A percentile compares a stretch with the other conserved stretches of the same genome.
phyloP scores from a whole-genome alignment of 192 early-diverging fungal genomes.

The Haplosporangium gracile region DNA sequence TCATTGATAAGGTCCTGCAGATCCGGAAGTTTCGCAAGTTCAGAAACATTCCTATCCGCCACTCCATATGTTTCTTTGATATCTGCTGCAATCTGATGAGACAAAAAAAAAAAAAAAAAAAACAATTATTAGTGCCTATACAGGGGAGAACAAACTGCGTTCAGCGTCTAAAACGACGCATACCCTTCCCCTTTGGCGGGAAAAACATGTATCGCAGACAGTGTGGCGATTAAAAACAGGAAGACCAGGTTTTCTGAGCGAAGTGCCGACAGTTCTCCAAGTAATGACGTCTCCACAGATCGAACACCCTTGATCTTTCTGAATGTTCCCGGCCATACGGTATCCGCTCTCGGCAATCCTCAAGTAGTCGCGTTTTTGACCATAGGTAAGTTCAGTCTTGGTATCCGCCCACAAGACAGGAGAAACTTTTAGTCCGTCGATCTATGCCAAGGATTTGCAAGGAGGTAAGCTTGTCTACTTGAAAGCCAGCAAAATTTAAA shows the following conservation, averaged over 20 bases:
- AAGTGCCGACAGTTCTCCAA: not conserved
- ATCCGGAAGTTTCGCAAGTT: not conserved
- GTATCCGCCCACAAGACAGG: constrained; percentile 1
- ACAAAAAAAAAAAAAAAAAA: too few species aligned
- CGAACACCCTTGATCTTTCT: not conserved
- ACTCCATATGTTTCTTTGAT: not conserved
- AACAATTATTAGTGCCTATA: too few species aligned
- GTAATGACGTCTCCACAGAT: constrained; percentile 2
- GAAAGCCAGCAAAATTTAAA: too few species aligned
- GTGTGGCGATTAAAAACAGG: not conserved
- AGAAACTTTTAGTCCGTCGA: not conserved
- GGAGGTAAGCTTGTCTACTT: not conserved
- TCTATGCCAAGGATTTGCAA: not conserved
- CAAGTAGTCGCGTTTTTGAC: constrained; percentile 1
- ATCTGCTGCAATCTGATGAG: not conserved
- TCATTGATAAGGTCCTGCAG: not conserved
- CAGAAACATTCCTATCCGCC: not conserved
- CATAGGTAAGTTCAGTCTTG: not conserved
- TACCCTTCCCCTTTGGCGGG: not conserved
- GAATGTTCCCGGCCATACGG: not conserved
- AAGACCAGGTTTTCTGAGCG: not conserved
- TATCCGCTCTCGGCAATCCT: not conserved
- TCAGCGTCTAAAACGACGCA: not conserved
- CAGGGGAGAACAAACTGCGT: not conserved
- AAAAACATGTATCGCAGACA: not conserved